These are phyloP conservation scores for Barnettozyma wickerhamii DNA, from an alignment of 805 yeast genomes.

Conservation along the genomic window DNA sequence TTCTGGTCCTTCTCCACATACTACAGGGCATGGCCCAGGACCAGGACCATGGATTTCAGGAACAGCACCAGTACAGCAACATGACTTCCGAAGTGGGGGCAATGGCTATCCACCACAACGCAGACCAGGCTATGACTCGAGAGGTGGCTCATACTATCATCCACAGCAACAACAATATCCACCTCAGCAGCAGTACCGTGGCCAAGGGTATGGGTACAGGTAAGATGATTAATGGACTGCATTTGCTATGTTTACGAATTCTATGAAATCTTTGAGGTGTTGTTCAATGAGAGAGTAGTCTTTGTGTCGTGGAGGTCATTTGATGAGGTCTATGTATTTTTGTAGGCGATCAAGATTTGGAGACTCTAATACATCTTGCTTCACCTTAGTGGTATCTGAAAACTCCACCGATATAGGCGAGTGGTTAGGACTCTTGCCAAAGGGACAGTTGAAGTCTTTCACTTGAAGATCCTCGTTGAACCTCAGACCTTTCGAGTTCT, in stretches of 20 bases:
- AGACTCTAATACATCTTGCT: background rate
- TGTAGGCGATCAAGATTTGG: background rate
- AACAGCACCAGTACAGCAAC: background rate
- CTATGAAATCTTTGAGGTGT: background rate
- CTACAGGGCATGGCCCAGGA: background rate
- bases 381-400: background rate
- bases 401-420: background rate
- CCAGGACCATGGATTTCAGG: background rate
- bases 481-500: slow-evolving; percentile 12
- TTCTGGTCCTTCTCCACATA: background rate
- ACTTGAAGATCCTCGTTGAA: slow-evolving; percentile 13
- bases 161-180: background rate
- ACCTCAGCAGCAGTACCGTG: background rate
- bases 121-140: background rate
- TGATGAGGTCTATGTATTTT: background rate
- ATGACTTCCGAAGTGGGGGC: background rate
- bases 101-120: background rate
- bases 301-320: too few species aligned
- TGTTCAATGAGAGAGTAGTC: too few species aligned
- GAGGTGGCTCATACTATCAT: background rate
- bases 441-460: slow-evolving; percentile 23
- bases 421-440: slow-evolving; percentile 19
- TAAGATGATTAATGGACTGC: background rate
- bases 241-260: background rate
- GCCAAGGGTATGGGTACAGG: background rate